A percentile compares a stretch with the other conserved stretches of the same genome.
Evolutionary conservation across 2,329 filamentous ascomycete species (phyloP).

Genomic region (Colletotrichum theobromicola): DNA sequence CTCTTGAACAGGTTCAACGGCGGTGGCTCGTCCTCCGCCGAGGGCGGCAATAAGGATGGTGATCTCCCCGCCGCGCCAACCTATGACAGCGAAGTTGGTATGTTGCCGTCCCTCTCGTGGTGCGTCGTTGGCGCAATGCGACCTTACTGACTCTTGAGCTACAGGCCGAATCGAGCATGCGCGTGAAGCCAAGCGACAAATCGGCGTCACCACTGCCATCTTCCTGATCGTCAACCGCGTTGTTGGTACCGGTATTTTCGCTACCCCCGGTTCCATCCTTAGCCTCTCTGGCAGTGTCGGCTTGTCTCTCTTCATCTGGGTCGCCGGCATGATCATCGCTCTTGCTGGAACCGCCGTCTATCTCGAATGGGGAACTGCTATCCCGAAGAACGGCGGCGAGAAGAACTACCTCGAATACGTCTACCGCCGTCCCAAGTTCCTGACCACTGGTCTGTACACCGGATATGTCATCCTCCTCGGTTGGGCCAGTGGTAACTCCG

Average conservation of each 20-base stretch:
- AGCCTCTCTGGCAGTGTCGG: slow-evolving; percentile 64
- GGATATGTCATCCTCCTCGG: slow-evolving; percentile 68
- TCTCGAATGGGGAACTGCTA: slow-evolving; percentile 69
- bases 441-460: slow-evolving; percentile 65
- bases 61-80: not conserved
- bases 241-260: slow-evolving; percentile 72
- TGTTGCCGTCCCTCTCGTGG: not conserved
- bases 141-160: not conserved
- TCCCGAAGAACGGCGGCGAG: slow-evolving; percentile 69
- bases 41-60: slow-evolving; percentile 1
- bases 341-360: slow-evolving; percentile 68
- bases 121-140: too few relatives aligned
- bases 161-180: slow-evolving; percentile 39
- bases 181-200: slow-evolving; percentile 56
- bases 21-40: not conserved
- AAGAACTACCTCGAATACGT: slow-evolving; percentile 73
- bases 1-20: slow-evolving; percentile 9
- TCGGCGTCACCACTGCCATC: slow-evolving; percentile 58
- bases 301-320: slow-evolving; percentile 67
- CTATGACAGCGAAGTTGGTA: slow-evolving; percentile 23
- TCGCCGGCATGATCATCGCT: slow-evolving; percentile 66
- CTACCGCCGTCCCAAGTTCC: slow-evolving; percentile 64
- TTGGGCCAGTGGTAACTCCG: slow-evolving; percentile 71
- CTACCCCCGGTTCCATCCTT: slow-evolving; percentile 65
- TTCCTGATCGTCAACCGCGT: slow-evolving; percentile 70